These are phyloP conservation scores for Pseudogymnoascus sp. DNA, from an alignment of 2,329 filamentous ascomycete species.

Conservation along the genomic window DNA sequence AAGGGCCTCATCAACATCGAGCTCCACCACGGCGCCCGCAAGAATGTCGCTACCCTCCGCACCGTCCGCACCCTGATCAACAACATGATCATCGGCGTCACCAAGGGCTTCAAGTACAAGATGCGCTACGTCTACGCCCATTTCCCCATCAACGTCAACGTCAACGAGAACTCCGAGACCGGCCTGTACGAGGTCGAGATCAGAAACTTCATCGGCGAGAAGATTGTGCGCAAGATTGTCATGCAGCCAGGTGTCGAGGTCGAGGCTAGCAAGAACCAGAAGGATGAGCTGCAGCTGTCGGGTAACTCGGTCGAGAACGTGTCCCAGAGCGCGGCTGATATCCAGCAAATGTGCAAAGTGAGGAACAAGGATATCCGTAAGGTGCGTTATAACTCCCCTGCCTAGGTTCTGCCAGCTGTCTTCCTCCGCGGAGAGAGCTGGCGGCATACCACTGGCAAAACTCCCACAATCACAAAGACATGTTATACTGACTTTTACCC, in stretches of 20 bases:
- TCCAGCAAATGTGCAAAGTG: conserved; percentile 99
- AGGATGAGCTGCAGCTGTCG: conserved; percentile 90
- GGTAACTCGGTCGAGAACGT: conserved; percentile 97
- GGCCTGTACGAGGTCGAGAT: conserved; percentile 90
- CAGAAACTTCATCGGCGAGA: conserved; percentile 98
- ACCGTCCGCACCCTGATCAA: conserved; percentile 97
- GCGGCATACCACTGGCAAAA: too few relatives aligned
- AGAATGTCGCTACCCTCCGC: conserved; percentile 95
- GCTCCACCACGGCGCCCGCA: conserved; percentile 96
- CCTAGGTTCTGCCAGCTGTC: conserved; percentile 23
- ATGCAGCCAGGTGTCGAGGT: conserved; percentile 90
- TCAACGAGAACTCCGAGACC: conserved; percentile 92
- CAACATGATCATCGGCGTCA: conserved; percentile 97
- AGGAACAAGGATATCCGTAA: conserved; percentile 99
- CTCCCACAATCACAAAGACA: background rate
- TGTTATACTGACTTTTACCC: conserved; percentile 11
- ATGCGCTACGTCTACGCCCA: conserved; percentile 99
- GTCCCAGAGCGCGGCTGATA: conserved; percentile 96
- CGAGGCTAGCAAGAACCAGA: conserved; percentile 81
- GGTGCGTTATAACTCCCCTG: conserved; percentile 41
- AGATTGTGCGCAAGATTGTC: conserved; percentile 87
- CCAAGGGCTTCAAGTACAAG: conserved; percentile 99
- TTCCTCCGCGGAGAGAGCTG: too few relatives aligned
- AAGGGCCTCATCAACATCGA: conserved; percentile 89
- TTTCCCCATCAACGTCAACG: conserved; percentile 99